Conservation (phyloP, 495 filamentous ascomycete genomes). For the Penicillium chermesinum region DNA sequence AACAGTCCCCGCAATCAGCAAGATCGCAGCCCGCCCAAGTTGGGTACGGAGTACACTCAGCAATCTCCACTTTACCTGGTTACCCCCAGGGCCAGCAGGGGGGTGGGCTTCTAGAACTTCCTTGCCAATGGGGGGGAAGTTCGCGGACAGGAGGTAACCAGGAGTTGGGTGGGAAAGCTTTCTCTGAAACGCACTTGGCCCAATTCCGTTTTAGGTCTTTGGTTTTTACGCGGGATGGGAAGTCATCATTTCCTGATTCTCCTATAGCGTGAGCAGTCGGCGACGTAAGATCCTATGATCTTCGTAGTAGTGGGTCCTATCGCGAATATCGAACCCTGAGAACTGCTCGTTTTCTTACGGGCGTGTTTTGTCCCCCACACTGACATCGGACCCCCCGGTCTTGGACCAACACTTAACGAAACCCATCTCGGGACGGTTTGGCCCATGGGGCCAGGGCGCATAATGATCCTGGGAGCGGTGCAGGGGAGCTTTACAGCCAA, state of each 20-base stretch:
- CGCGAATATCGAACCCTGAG: conserved; percentile 1
- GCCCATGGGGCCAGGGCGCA: conserved; percentile 17
- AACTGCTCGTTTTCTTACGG: neutral
- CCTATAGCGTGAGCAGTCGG: conserved; percentile 6
- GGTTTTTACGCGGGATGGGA: conserved; percentile 5
- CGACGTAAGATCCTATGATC: conserved; percentile 16
- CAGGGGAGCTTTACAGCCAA: conserved; percentile 7
- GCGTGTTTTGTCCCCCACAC: conserved; percentile 15
- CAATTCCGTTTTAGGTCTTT: conserved; percentile 1
- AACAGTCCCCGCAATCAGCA: conserved; percentile 18
- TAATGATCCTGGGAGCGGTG: conserved; percentile 21
- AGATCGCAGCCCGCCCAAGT: conserved; percentile 4
- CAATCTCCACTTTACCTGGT: neutral
- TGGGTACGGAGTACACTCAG: conserved; percentile 11
- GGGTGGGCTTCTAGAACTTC: conserved; percentile 18
- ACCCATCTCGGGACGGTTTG: conserved; percentile 9
- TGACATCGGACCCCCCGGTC: conserved; percentile 17
- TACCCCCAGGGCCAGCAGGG: conserved; percentile 1
- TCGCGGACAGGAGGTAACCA: conserved; percentile 3
- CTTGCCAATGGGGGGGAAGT: conserved; percentile 7
- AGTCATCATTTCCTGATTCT: conserved; percentile 18
- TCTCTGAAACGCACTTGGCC: conserved; percentile 11
- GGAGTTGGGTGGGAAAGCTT: conserved; percentile 5
- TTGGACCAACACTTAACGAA: conserved; percentile 13
- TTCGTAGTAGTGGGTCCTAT: conserved; percentile 17